phyloP scores from a whole-genome alignment of 768 basidiomycete species.

The Boletus barrowsii region DNA sequence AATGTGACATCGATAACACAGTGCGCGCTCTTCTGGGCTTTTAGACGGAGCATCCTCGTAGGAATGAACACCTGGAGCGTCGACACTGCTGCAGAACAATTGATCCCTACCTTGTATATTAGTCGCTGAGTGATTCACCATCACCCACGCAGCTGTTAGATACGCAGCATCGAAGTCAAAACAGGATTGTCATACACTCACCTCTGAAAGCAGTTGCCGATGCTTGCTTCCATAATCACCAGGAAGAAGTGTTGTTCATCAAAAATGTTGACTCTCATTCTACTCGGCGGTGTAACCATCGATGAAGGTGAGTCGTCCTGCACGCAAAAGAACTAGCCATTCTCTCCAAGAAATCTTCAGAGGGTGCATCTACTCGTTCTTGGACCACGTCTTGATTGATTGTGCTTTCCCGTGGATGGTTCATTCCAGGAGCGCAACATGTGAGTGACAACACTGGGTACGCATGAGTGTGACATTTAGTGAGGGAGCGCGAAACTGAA shows the following conservation, averaged over 20 bases:
- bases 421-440: constrained; percentile 29
- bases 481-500: not conserved
- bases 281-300: constrained; percentile 14
- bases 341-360: constrained; percentile 11
- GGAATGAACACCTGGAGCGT: constrained; percentile 31
- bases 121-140: constrained; percentile 1
- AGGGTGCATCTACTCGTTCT: constrained; percentile 21
- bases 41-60: constrained; percentile 18
- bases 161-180: not conserved
- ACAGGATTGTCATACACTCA: not conserved
- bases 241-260: not conserved
- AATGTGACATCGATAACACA: constrained; percentile 29
- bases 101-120: not conserved
- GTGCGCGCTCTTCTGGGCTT: constrained; percentile 20
- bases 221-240: constrained; percentile 13
- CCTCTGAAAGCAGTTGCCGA: constrained; percentile 22
- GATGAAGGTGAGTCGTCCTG: not conserved
- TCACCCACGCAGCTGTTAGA: constrained; percentile 18
- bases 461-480: constrained; percentile 7
- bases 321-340: constrained; percentile 7
- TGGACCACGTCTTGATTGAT: constrained; percentile 14
- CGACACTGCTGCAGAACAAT: constrained; percentile 17
- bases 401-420: constrained; percentile 24
- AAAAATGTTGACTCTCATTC: constrained; percentile 1
- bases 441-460: constrained; percentile 24